Conservation (phyloP, 2,329 filamentous ascomycete genomes). For the Colletotrichum phormii region DNA sequence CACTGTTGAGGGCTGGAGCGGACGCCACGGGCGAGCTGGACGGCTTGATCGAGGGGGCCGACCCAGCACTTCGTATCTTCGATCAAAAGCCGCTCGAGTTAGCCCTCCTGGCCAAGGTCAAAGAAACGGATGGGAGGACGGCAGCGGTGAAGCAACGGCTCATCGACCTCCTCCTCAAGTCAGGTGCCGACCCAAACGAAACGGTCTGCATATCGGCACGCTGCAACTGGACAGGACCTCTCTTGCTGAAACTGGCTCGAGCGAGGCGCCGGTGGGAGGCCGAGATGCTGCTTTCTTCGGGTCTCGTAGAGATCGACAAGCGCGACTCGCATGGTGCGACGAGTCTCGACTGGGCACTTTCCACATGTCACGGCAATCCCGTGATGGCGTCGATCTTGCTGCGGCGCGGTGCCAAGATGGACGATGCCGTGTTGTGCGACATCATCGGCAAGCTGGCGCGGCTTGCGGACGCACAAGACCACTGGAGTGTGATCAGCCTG, state of each 20-base stretch:
- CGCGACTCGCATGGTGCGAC: not conserved
- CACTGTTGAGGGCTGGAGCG: not conserved
- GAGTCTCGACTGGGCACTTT: not conserved
- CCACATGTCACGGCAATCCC: not conserved
- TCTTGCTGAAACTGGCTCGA: not conserved
- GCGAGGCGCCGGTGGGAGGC: not conserved
- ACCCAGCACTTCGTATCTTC: not conserved
- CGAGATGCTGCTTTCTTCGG: not conserved
- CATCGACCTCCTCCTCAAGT: not conserved
- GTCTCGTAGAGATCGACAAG: not conserved
- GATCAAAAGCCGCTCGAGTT: slow-evolving; percentile 8
- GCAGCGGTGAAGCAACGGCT: not conserved
- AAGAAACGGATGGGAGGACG: not conserved
- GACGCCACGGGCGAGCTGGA: not conserved
- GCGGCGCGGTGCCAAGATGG: not conserved
- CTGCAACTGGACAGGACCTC: slow-evolving; percentile 2
- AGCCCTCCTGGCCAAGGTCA: not conserved
- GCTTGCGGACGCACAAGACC: not conserved
- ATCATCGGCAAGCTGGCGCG: not conserved
- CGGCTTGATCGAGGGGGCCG: not conserved
- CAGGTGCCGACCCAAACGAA: not conserved
- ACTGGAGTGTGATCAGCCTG: not conserved
- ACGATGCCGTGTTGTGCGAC: not conserved
- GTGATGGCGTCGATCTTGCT: not conserved
- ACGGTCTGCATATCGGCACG: not conserved